Percentiles rank a stretch among this genome's conserved stretches.
These are phyloP conservation scores for Cucurbita ficifolia DNA, from an alignment of 306 rosid genomes.

Conservation along the genomic window DNA sequence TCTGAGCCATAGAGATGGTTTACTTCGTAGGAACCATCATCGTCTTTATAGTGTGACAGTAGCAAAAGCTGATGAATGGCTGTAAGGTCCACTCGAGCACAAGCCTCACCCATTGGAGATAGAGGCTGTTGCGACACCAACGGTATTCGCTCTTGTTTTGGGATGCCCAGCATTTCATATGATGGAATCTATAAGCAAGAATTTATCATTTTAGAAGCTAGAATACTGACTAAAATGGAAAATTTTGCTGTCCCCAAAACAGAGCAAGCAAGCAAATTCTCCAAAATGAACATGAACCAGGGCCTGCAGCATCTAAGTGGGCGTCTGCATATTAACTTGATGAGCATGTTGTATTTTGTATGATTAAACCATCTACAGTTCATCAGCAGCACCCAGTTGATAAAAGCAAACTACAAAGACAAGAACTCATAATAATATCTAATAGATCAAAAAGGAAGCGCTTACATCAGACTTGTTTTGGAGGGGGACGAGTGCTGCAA, in stretches of 20 bases:
- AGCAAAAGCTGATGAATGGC: constrained; percentile 67
- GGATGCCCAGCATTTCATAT: constrained; percentile 53
- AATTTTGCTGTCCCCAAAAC: too few species aligned
- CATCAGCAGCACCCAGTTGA: background rate
- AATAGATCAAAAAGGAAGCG: background rate
- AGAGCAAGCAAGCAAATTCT: background rate
- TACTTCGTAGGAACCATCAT: constrained; percentile 67
- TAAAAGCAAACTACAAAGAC: background rate
- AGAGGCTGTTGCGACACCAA: constrained; percentile 40
- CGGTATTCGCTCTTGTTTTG: constrained; percentile 47
- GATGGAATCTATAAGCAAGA: constrained; percentile 40
- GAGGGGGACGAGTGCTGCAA: constrained; percentile 34
- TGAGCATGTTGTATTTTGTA: background rate
- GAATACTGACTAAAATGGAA: background rate
- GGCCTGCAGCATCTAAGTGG: too few species aligned
- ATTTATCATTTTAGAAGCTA: background rate
- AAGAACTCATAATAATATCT: background rate
- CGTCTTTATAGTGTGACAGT: constrained; percentile 46
- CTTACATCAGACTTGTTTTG: constrained; percentile 57
- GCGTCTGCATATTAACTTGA: too few species aligned
- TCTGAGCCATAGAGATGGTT: background rate
- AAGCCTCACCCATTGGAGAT: constrained; percentile 58
- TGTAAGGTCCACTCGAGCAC: constrained; percentile 63
- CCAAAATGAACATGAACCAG: background rate
- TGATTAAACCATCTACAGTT: background rate